A percentile compares a stretch with the other conserved stretches of the same genome.
phyloP scores from a whole-genome alignment of 345 rosid genomes.

The rapeseed (Brassica napus) region Da-Ae NC_063436.1:1402501-1403000 shows the following conservation, averaged over 20 bases:
- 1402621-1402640: neutral
- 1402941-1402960: constrained; percentile 85
- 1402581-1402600: constrained; percentile 79
- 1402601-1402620: constrained; percentile 63
- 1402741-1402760: constrained; percentile 82
- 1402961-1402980: constrained; percentile 97
- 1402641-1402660: neutral
- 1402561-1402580: constrained; percentile 85
- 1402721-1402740: constrained; percentile 68
- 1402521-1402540: neutral
- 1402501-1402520: neutral
- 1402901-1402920: too few relatives aligned
- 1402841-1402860: constrained; percentile 16
- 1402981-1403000: constrained; percentile 67
- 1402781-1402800: neutral
- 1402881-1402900: neutral
- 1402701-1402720: constrained; percentile 89
- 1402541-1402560: constrained; percentile 45
- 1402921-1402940: constrained; percentile 55
- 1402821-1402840: neutral
- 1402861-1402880: constrained; percentile 1
- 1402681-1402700: constrained; percentile 83
- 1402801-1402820: neutral
- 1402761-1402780: constrained; percentile 24
- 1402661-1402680: neutral